Conservation (phyloP, 805 yeast species). For the Wickerhamomyces hampshirensis region DNA sequence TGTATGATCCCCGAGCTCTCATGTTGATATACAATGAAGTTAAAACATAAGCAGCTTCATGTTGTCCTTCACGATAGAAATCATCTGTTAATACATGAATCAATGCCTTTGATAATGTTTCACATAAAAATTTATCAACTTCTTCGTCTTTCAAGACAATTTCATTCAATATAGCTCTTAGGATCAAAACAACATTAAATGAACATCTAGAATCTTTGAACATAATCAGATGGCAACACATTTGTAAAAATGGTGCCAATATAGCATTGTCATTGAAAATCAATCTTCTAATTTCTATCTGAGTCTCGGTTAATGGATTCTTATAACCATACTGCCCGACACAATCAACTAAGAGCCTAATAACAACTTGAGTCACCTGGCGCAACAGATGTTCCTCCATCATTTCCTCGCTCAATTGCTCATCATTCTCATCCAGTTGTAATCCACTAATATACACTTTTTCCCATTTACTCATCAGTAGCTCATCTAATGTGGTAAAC, state of each 20-base stretch:
- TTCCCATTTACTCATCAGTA: slow-evolving; percentile 77
- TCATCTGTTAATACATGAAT: slow-evolving; percentile 64
- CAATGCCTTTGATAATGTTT: slow-evolving; percentile 65
- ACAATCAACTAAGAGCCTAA: slow-evolving; percentile 78
- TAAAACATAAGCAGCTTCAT: slow-evolving; percentile 87
- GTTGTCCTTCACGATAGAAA: slow-evolving; percentile 79
- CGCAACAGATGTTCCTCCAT: slow-evolving; percentile 93
- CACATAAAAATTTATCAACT: slow-evolving; percentile 59
- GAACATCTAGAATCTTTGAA: slow-evolving; percentile 91
- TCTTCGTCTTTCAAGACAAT: slow-evolving; percentile 65
- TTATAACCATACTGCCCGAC: slow-evolving; percentile 67
- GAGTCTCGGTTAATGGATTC: slow-evolving; percentile 46
- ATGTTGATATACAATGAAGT: slow-evolving; percentile 74
- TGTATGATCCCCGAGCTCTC: slow-evolving; percentile 63
- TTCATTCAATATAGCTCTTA: slow-evolving; percentile 68
- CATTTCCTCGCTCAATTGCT: slow-evolving; percentile 92
- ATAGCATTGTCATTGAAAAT: slow-evolving; percentile 61
- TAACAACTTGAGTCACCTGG: slow-evolving; percentile 90
- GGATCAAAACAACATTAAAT: slow-evolving; percentile 79
- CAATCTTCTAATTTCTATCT: slow-evolving; percentile 58
- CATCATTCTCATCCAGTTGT: slow-evolving; percentile 49
- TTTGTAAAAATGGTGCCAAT: slow-evolving; percentile 71
- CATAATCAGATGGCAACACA: slow-evolving; percentile 70
- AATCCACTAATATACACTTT: slow-evolving; percentile 44
- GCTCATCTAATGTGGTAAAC: slow-evolving; percentile 63